phyloP scores from a whole-genome alignment of 2,329 filamentous ascomycete genomes.

The Botrytis cinerea region DNA sequence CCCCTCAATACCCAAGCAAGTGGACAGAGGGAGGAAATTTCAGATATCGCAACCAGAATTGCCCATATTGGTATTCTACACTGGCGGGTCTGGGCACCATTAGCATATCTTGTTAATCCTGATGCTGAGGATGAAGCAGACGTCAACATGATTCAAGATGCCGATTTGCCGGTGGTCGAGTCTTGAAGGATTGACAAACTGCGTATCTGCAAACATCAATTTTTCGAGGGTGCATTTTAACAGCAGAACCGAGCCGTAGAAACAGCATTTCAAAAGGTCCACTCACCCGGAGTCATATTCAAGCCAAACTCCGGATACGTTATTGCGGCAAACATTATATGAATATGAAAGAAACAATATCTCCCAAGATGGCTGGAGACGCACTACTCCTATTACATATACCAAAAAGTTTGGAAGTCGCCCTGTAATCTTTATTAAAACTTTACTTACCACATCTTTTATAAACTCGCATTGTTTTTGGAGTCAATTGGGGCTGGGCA shows the following conservation, averaged over 20 bases:
- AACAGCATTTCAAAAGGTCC: not conserved
- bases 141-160: slow-evolving; percentile 18
- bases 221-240: not conserved
- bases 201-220: not conserved
- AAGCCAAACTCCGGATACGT: slow-evolving; percentile 19
- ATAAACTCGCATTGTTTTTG: slow-evolving; percentile 20
- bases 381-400: not conserved
- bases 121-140: slow-evolving; percentile 35
- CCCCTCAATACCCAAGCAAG: not conserved
- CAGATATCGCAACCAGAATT: slow-evolving; percentile 73
- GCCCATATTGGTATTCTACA: slow-evolving; percentile 84
- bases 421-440: slow-evolving; percentile 2
- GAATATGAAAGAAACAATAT: slow-evolving; percentile 6
- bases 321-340: slow-evolving; percentile 13
- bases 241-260: not conserved
- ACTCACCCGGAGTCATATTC: slow-evolving; percentile 3
- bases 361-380: slow-evolving; percentile 6
- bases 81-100: slow-evolving; percentile 82
- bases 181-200: not conserved
- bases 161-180: not conserved
- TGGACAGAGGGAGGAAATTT: slow-evolving; percentile 44
- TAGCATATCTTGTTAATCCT: slow-evolving; percentile 61
- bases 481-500: slow-evolving; percentile 14
- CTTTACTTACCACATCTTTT: slow-evolving; percentile 1
- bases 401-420: not conserved